These are phyloP conservation scores for Candida arabinofermentans DNA, from an alignment of 805 yeast species.

Conservation along the genomic window DNA sequence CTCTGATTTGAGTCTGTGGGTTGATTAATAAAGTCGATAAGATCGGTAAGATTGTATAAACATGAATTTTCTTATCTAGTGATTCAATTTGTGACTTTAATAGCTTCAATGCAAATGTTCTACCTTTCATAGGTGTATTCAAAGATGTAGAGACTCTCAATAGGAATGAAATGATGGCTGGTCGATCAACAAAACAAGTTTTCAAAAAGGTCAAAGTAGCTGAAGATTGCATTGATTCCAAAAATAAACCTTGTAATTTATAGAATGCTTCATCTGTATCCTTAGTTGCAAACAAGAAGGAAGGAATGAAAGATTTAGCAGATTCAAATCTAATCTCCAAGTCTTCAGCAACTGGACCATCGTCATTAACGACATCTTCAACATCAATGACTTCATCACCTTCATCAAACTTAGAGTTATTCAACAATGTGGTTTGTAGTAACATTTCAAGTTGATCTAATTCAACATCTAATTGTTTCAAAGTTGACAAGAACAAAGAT, in stretches of 20 bases:
- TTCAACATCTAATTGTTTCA: conserved; percentile 32
- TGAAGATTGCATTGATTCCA: conserved; percentile 35
- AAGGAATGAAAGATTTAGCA: conserved; percentile 15
- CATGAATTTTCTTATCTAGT: conserved; percentile 29
- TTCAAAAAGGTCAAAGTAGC: conserved; percentile 16
- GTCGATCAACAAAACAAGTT: conserved; percentile 13
- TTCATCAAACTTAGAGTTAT: conserved; percentile 10
- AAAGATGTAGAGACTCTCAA: conserved; percentile 54
- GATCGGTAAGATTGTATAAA: conserved; percentile 57
- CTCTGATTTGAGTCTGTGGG: conserved; percentile 46
- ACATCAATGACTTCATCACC: conserved; percentile 29
- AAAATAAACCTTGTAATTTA: conserved; percentile 38
- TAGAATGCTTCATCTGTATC: conserved; percentile 38
- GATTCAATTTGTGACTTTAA: conserved; percentile 36
- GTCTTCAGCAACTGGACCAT: conserved; percentile 21
- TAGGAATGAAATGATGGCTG: conserved; percentile 50
- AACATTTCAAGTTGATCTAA: conserved; percentile 56
- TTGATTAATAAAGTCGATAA: conserved; percentile 52
- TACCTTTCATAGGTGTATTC: conserved; percentile 53
- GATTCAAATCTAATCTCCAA: conserved; percentile 10
- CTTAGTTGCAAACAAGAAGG: conserved; percentile 34
- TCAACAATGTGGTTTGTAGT: conserved; percentile 57
- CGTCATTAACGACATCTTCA: conserved; percentile 22
- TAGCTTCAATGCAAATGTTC: conserved; percentile 45
- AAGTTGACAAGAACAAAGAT: conserved; percentile 35